A percentile compares a stretch with the other conserved stretches of the same genome.
Conservation (phyloP, 352 stramenopile genomes). For the Phytophthora cactorum region DNA sequence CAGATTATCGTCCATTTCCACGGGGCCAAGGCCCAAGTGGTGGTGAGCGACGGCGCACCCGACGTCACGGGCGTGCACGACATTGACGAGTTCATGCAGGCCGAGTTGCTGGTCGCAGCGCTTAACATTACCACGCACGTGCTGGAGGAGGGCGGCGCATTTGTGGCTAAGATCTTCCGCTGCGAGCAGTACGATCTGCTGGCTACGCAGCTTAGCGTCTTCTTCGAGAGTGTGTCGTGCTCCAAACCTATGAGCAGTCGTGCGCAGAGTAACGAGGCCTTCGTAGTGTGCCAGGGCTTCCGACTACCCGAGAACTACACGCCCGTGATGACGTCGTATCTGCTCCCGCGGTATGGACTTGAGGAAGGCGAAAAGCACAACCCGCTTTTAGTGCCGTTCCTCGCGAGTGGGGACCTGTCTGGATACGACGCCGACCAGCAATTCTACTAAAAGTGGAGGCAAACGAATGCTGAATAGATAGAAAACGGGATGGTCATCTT, state of each 20-base stretch:
- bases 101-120: conserved; percentile 96
- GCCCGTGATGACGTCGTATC: conserved; percentile 88
- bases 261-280: conserved; percentile 95
- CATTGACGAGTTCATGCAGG: conserved; percentile 98
- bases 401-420: conserved; percentile 93
- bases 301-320: conserved; percentile 75
- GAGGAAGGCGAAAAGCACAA: conserved; percentile 56
- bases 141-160: conserved; percentile 92
- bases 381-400: conserved; percentile 85
- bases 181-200: conserved; percentile 96
- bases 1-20: conserved; percentile 96
- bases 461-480: conserved; percentile 23
- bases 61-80: conserved; percentile 99
- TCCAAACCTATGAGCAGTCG: conserved; percentile 98
- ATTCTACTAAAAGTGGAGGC: conserved; percentile 44
- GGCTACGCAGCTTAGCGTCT: conserved; percentile 95
- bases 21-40: conserved; percentile 94
- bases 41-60: conserved; percentile 98
- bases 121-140: conserved; percentile 98
- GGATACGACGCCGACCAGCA: conserved; percentile 85
- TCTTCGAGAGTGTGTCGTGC: conserved; percentile 96
- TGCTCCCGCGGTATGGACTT: conserved; percentile 72
- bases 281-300: conserved; percentile 97
- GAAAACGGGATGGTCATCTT: conserved; percentile 9
- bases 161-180: conserved; percentile 99